Conservation (phyloP, 345 rosid genomes). For the Adansonia digitata region DNA sequence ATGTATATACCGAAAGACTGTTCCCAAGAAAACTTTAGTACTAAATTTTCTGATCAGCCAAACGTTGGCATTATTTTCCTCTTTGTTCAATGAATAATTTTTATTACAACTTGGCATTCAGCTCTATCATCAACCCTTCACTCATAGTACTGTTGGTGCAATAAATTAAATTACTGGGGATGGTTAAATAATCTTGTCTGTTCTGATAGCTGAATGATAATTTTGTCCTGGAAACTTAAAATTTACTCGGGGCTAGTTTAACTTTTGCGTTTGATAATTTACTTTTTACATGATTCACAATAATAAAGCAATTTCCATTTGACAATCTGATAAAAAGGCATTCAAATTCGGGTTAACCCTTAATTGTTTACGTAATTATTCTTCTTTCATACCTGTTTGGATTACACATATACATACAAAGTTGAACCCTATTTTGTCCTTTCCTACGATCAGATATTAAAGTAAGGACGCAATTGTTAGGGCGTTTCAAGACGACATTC, state of each 20-base stretch:
- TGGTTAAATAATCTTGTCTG: constrained; percentile 19
- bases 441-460: neutral
- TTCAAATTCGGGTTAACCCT: neutral
- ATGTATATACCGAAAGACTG: constrained; percentile 17
- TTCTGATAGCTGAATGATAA: neutral
- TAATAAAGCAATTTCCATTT: constrained; percentile 15
- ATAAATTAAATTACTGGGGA: constrained; percentile 15
- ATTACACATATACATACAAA: constrained; percentile 10
- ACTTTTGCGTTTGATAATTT: neutral
- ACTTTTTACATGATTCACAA: neutral
- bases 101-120: constrained; percentile 2
- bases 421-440: constrained; percentile 27
- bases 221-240: neutral
- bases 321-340: constrained; percentile 5
- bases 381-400: neutral
- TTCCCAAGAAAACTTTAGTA: constrained; percentile 3
- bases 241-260: neutral
- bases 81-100: neutral
- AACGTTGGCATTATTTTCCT: constrained; percentile 12
- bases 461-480: neutral
- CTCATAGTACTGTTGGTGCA: neutral
- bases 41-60: constrained; percentile 14
- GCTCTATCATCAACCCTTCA: neutral
- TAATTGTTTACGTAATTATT: neutral
- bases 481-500: neutral